These are phyloP conservation scores for Xylaria sp. DNA, from an alignment of 2,329 filamentous ascomycete genomes.

Conservation along the genomic window DNA sequence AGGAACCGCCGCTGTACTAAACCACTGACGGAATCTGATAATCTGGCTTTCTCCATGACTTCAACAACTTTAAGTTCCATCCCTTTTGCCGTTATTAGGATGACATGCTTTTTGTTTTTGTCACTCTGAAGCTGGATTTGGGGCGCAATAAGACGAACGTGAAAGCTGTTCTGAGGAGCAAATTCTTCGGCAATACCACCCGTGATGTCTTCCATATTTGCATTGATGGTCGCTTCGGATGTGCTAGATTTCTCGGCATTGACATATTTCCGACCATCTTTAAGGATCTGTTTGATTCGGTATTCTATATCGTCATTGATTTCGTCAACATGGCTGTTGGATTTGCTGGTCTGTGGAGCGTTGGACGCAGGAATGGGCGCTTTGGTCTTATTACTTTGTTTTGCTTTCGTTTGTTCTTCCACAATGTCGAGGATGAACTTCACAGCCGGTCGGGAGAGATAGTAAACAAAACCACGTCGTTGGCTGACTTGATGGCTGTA, in stretches of 20 bases:
- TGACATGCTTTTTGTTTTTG: constrained; percentile 96
- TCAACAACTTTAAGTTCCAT: constrained; percentile 98
- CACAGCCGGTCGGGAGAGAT: constrained; percentile 91
- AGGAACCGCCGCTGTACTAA: constrained; percentile 93
- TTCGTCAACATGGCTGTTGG: constrained; percentile 58
- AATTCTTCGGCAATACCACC: constrained; percentile 87
- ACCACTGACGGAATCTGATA: constrained; percentile 91
- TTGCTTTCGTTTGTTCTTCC: constrained; percentile 85
- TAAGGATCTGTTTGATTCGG: constrained; percentile 82
- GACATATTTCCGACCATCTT: constrained; percentile 83
- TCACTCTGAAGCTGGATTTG: constrained; percentile 99
- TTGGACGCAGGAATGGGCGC: constrained; percentile 36
- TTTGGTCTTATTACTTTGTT: constrained; percentile 48
- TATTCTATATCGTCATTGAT: constrained; percentile 74
- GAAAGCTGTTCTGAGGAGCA: constrained; percentile 89
- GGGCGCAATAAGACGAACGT: constrained; percentile 91
- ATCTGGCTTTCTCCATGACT: constrained; percentile 94
- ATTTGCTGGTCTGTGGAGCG: constrained; percentile 44
- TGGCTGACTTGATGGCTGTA: constrained; percentile 98
- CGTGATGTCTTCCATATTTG: constrained; percentile 65
- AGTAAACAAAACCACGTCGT: constrained; percentile 94
- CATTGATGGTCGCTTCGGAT: constrained; percentile 43
- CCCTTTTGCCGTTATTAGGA: constrained; percentile 93
- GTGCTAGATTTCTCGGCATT: constrained; percentile 66
- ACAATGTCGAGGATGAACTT: constrained; percentile 99